Conservation (phyloP, 768 basidiomycete species). For the Lactarius evosmus region DNA sequence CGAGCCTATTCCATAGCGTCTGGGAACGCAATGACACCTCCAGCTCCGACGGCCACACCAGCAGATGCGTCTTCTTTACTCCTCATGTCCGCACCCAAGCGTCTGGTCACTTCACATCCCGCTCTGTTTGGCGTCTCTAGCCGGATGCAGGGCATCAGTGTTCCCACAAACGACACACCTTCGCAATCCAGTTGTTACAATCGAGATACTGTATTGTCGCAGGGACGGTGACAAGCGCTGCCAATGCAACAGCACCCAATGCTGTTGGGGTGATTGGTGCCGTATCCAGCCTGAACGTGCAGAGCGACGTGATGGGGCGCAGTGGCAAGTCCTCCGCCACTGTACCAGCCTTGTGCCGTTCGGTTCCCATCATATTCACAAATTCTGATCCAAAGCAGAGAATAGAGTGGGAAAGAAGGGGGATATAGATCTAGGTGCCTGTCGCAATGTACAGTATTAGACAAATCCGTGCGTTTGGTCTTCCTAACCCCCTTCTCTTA, state of each 20-base stretch:
- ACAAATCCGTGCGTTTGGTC: too few species aligned
- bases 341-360: slow-evolving; percentile 10
- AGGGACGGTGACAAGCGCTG: slow-evolving; percentile 79
- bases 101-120: slow-evolving; percentile 89
- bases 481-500: too few species aligned
- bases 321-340: slow-evolving; percentile 59
- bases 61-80: slow-evolving; percentile 71
- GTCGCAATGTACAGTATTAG: too few species aligned
- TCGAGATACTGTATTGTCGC: slow-evolving; percentile 65
- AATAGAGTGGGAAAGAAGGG: too few species aligned
- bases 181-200: slow-evolving; percentile 51
- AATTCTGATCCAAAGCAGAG: too few species aligned
- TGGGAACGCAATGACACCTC: slow-evolving; percentile 24
- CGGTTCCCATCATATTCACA: too few species aligned
- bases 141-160: slow-evolving; percentile 80
- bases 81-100: slow-evolving; percentile 77
- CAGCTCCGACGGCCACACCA: slow-evolving; percentile 52
- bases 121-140: slow-evolving; percentile 71
- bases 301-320: slow-evolving; percentile 76
- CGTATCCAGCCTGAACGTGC: slow-evolving; percentile 67
- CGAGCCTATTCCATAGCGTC: slow-evolving; percentile 21
- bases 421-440: too few species aligned
- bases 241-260: slow-evolving; percentile 78
- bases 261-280: slow-evolving; percentile 83
- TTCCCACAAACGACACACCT: slow-evolving; percentile 40